These are phyloP conservation scores for Dictyostelium citrinum DNA, from an alignment of 78 protist species.

Conservation along the genomic window DNA sequence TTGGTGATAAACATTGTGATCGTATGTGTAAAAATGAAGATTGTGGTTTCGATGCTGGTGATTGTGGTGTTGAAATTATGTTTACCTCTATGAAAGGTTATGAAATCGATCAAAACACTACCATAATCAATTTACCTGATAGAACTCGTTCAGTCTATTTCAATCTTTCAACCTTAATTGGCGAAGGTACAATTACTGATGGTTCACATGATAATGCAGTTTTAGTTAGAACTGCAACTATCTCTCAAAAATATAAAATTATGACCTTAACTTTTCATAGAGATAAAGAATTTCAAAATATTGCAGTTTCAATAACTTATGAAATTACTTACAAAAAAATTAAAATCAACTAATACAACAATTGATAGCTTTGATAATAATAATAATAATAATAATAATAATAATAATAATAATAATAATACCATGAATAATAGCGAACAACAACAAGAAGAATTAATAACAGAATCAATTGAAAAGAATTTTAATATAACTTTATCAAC, in stretches of 20 bases:
- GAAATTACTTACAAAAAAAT: not conserved
- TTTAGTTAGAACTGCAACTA: constrained; percentile 80
- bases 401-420: not conserved
- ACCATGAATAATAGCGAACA: not conserved
- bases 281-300: constrained; percentile 15
- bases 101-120: not conserved
- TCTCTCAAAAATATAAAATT: constrained; percentile 81
- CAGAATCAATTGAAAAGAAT: not conserved
- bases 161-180: constrained; percentile 54
- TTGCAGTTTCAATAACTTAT: constrained; percentile 30
- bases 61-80: constrained; percentile 87
- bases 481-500: constrained; percentile 70
- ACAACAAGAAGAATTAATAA: not conserved
- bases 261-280: constrained; percentile 81
- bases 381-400: not conserved
- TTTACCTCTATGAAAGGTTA: constrained; percentile 51
- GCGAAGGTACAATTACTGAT: constrained; percentile 24
- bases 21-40: constrained; percentile 84
- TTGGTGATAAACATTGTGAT: constrained; percentile 97
- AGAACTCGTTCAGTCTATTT: constrained; percentile 37
- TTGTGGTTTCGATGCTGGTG: constrained; percentile 94
- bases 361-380: not conserved
- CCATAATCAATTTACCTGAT: not conserved
- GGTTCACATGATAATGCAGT: constrained; percentile 78
- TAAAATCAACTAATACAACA: not conserved